Base-by-base conservation (phyloP, 345 rosid genomes). In the Noccaea bulbosa region DNA sequence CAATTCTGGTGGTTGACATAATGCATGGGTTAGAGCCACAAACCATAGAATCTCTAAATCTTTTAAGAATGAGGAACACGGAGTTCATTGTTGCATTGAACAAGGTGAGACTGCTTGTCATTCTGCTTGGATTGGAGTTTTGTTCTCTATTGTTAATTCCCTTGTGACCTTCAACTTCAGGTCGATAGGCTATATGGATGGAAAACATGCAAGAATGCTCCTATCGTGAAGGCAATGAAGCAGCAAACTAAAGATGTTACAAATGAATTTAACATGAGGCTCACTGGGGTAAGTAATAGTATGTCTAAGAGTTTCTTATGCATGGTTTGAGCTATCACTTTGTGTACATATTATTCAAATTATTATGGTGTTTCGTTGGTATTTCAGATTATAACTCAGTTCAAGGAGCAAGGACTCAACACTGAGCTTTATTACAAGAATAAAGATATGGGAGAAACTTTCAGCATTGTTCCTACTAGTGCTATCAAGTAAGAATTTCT, bases 11-110 rank as follows among this genome's bases (percentile, higher is more conserved):
- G 70, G 99, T 94, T 12, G 97, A 91, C 84, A 85, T 94, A 48
- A 94, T 86, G 95, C 93, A 89, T 67, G 96, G 96, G 39, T 83
- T 94, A 54, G 89, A 91, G 74, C 99, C 87, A 8, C 99, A 94
- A 62, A 91, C 99, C 39, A 87, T 88, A 57, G 99, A 94, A 67
- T 94, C 99, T 11, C 86, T 94, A 46, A 83, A 91, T 78, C 99
- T 94, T 45, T 73, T 91, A 78, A 89, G 66, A 81, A 86, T 77
- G 88, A 89, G 93, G 84, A 76, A 91, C 71, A 88, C 95, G 5
- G 92, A 91, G 67, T 94, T 94, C 78, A 91, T 94, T 67, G 82
- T 94, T 78, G 98, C 99, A 32, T 74, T 94, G 74, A 94, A 94
- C 76, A 94, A 94, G 89, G 99, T 91, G 49, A 85, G 74, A 30